Base-by-base conservation (phyloP, 75 land plant genomes). In the Ceratopteris richardii region DNA sequence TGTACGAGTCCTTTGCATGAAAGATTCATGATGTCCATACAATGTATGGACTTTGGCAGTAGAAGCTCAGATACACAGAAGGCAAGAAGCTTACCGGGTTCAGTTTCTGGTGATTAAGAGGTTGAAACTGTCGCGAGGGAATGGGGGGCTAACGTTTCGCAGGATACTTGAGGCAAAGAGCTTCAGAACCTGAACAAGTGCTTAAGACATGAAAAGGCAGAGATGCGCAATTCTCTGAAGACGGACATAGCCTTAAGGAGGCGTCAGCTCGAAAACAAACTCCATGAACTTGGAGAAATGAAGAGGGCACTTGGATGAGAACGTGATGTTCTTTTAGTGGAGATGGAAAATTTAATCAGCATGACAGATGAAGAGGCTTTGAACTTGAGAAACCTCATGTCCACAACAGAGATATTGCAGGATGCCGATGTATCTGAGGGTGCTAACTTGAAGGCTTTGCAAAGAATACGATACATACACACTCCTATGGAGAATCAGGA, bases 191-290 rank as follows among this genome's bases (percentile, higher is more conserved):
- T 90, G 36, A 81, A 95, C 60, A 79, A 72, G 40, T 91, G 86
- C 29, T 60, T 95, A 31, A 91, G 86, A 56, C 81, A 83, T 56
- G 90, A 95, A 69, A 91, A 95, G 99, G 77, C 80, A 6, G 99
- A 95, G 75, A 95, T 95, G 97, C 89, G 84, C 58, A 65, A 66
- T 51, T 70, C 81, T 74, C 85, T 75, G 31, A 81, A 70, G 5
- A 37, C 59, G 59, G 92, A 84, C 43, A 73, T 87, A 1, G 57
- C 62, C 21, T 82, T 76, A 29, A 77, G 90, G 40, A 90, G 86
- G 76, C 99, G 86, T 57, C 99, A 95, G 43, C 90, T 90, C 72
- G 86, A 90, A 58, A 90, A 83, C 70, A 95, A 95, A 60, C 73
- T 95, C 33, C 25, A 69, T 63, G 99, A 95, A 56, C 75, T 90